These are phyloP conservation scores for Xylaria sp. DNA, from an alignment of 2,329 filamentous ascomycete species.

Conservation along the genomic window DNA sequence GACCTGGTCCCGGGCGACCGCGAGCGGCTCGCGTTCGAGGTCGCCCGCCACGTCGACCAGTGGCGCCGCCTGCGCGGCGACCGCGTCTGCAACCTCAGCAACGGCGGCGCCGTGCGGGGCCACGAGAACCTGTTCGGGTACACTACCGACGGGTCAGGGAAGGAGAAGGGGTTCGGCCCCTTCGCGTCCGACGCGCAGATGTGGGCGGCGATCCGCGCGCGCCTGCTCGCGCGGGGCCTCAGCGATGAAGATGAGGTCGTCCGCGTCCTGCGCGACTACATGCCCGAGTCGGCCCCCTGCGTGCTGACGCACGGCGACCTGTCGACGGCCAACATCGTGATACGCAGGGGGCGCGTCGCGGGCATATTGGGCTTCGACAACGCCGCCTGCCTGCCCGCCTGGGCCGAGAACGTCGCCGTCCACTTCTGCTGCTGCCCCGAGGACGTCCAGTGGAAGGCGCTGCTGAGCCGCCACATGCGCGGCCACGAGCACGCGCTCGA, in stretches of 20 bases:
- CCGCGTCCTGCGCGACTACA: slow-evolving; percentile 20
- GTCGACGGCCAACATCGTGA: slow-evolving; percentile 29
- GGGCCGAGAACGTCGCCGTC: slow-evolving; percentile 30
- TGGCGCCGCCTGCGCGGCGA: slow-evolving; percentile 28
- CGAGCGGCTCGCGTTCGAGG: slow-evolving; percentile 27
- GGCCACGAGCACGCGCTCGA: slow-evolving; percentile 24
- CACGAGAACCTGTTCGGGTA: slow-evolving; percentile 28
- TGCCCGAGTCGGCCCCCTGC: slow-evolving; percentile 30
- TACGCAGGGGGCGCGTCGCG: slow-evolving; percentile 20
- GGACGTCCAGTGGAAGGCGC: slow-evolving; percentile 34
- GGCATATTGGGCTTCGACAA: slow-evolving; percentile 30
- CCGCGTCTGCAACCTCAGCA: slow-evolving; percentile 21
- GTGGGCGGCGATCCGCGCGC: slow-evolving; percentile 21
- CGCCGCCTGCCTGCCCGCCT: slow-evolving; percentile 30
- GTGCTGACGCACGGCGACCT: slow-evolving; percentile 36
- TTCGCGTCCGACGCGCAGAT: slow-evolving; percentile 27
- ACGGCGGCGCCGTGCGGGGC: slow-evolving; percentile 21
- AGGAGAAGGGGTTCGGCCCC: slow-evolving; percentile 24
- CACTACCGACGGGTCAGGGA: no score
- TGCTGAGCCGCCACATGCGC: slow-evolving; percentile 26
- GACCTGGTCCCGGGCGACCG: slow-evolving; percentile 12
- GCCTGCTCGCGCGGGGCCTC: slow-evolving; percentile 11
- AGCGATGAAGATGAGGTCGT: slow-evolving; percentile 17
- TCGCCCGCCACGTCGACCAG: slow-evolving; percentile 22
- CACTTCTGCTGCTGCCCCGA: slow-evolving; percentile 33